phyloP scores from a whole-genome alignment of 225 moss, liverwort and hornwort species.

The Antitrichia curtipendula region DNA sequence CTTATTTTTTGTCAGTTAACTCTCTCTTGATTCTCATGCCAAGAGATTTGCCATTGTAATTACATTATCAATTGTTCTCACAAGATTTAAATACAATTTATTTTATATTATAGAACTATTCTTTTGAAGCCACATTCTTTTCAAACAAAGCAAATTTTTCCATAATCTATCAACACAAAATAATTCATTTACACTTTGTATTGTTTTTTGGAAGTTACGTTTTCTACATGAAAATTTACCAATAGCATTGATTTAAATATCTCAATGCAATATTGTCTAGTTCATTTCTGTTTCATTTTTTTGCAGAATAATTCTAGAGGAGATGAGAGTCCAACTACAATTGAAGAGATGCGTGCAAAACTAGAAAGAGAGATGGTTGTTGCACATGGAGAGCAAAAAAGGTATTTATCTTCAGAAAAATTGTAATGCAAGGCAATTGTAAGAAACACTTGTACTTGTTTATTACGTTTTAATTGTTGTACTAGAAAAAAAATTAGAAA shows the following conservation, averaged over 20 bases:
- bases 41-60: not conserved
- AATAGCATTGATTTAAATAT: not conserved
- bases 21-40: not conserved
- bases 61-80: not conserved
- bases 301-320: not conserved
- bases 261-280: not conserved
- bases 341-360: conserved; percentile 9
- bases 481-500: not conserved
- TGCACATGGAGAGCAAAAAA: conserved; percentile 43
- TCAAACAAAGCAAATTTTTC: not conserved
- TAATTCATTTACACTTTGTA: not conserved
- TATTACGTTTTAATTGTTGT: not conserved
- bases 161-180: not conserved
- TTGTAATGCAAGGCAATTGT: not conserved
- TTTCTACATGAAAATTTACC: not conserved
- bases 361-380: conserved; percentile 38
- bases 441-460: too few species aligned
- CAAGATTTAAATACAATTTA: not conserved
- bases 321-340: not conserved
- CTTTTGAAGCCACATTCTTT: rapidly evolving
- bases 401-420: conserved; percentile 4
- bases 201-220: not conserved
- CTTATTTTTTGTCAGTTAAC: not conserved
- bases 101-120: not conserved
- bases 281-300: not conserved